A percentile compares a stretch with the other conserved stretches of the same genome.
These are phyloP conservation scores for Solanum hybrid DNA, from an alignment of 305 asterid species.

Conservation along the genomic window DNA sequence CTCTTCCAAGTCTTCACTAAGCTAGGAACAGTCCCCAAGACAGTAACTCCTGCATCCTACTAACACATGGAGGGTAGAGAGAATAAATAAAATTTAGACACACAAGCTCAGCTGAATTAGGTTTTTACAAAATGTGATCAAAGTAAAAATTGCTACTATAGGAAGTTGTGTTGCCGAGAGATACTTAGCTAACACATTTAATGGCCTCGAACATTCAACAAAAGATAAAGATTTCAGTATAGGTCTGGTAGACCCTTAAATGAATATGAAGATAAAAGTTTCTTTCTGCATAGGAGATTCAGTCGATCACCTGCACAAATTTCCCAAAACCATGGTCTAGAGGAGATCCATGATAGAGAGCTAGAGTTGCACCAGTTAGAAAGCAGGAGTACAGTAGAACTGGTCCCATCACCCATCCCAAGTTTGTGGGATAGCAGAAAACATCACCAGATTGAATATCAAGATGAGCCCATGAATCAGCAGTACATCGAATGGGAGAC, in stretches of 20 bases:
- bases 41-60: constrained; percentile 83
- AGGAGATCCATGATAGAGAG: constrained; percentile 96
- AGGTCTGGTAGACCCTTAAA: not conserved
- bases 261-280: not conserved
- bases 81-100: constrained; percentile 1
- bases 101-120: not conserved
- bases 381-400: constrained; percentile 68
- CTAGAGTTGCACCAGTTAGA: constrained; percentile 75
- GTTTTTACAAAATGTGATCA: not conserved
- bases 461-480: constrained; percentile 72
- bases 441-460: constrained; percentile 58
- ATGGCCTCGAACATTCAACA: not conserved
- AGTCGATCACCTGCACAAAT: constrained; percentile 62
- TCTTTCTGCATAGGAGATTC: not conserved
- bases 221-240: not conserved
- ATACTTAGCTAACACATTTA: not conserved
- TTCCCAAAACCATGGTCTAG: constrained; percentile 72
- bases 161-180: not conserved
- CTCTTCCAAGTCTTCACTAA: constrained; percentile 92
- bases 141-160: not conserved
- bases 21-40: constrained; percentile 95
- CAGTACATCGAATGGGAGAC: constrained; percentile 75
- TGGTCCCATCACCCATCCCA: constrained; percentile 99
- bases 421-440: constrained; percentile 88
- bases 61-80: constrained; percentile 1